Percentiles rank a stretch among this genome's conserved stretches.
These are phyloP conservation scores for Lentinus polychrous DNA, from an alignment of 1,284 basidiomycete genomes.

Conservation along the genomic window DNA sequence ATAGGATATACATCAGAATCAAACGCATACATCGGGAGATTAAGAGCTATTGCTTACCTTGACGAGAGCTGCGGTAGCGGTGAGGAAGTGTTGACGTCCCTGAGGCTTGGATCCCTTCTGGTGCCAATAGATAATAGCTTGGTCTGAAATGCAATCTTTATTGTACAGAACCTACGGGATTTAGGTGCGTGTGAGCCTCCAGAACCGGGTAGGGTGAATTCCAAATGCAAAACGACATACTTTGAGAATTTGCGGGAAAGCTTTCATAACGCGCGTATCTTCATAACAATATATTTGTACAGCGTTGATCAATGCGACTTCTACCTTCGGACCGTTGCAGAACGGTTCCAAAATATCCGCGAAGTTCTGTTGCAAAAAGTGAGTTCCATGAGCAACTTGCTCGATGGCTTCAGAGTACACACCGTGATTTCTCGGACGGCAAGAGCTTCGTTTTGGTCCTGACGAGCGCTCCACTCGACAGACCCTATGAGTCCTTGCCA, in stretches of 20 bases:
- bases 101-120: slow-evolving; percentile 94
- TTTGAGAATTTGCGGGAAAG: slow-evolving; percentile 92
- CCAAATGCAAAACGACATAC: slow-evolving; percentile 27
- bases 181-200: too few relatives aligned
- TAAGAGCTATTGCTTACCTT: slow-evolving; percentile 52
- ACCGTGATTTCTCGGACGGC: slow-evolving; percentile 82
- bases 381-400: too few relatives aligned
- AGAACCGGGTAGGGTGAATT: background rate
- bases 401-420: too few relatives aligned
- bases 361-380: slow-evolving; percentile 64
- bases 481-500: slow-evolving; percentile 87
- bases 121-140: slow-evolving; percentile 97
- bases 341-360: slow-evolving; percentile 85
- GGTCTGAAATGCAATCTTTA: slow-evolving; percentile 89
- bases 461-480: slow-evolving; percentile 81
- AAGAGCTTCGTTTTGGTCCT: slow-evolving; percentile 85
- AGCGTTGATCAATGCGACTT: slow-evolving; percentile 88
- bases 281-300: slow-evolving; percentile 95
- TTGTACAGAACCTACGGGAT: slow-evolving; percentile 78
- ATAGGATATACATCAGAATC: slow-evolving; percentile 10
- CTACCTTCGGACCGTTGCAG: slow-evolving; percentile 78
- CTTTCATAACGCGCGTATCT: slow-evolving; percentile 89
- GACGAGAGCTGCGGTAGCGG: slow-evolving; percentile 81
- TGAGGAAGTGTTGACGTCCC: slow-evolving; percentile 92
- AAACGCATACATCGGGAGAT: background rate